phyloP scores from a whole-genome alignment of 2,329 filamentous ascomycete genomes.

The Beauveria sp. region DNA sequence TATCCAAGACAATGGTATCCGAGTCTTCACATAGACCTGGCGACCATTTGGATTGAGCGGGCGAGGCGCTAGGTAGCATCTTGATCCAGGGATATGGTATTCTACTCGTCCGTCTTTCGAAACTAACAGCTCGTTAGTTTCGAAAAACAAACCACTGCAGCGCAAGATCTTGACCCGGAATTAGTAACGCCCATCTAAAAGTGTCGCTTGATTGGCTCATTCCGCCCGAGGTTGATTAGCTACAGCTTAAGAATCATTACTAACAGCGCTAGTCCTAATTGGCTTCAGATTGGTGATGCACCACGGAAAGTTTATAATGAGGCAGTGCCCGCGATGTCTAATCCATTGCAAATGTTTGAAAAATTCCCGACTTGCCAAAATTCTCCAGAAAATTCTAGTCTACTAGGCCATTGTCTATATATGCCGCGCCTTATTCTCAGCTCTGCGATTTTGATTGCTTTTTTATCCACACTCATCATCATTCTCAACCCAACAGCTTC shows the following conservation, averaged over 20 bases:
- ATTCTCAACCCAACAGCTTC: constrained; percentile 18
- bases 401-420: constrained; percentile 23
- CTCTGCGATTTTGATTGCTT: constrained; percentile 28
- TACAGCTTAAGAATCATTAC: constrained; percentile 9
- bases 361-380: constrained; percentile 1
- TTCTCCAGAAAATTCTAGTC: constrained; percentile 14
- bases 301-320: not conserved
- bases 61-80: too few relatives aligned
- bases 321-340: constrained; percentile 2
- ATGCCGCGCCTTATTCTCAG: constrained; percentile 28
- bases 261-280: constrained; percentile 7
- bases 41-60: too few relatives aligned
- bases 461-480: constrained; percentile 30
- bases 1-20: too few relatives aligned
- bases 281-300: not conserved
- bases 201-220: not conserved
- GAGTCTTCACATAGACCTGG: too few relatives aligned
- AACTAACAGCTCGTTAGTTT: too few relatives aligned
- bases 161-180: too few relatives aligned
- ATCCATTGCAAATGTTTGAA: constrained; percentile 15
- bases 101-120: too few relatives aligned
- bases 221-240: not conserved
- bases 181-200: too few relatives aligned
- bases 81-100: too few relatives aligned
- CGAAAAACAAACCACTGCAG: too few relatives aligned